Evolutionary conservation across 2,329 filamentous ascomycete species (phyloP).

Genomic region (Metarhizium sp.): DNA sequence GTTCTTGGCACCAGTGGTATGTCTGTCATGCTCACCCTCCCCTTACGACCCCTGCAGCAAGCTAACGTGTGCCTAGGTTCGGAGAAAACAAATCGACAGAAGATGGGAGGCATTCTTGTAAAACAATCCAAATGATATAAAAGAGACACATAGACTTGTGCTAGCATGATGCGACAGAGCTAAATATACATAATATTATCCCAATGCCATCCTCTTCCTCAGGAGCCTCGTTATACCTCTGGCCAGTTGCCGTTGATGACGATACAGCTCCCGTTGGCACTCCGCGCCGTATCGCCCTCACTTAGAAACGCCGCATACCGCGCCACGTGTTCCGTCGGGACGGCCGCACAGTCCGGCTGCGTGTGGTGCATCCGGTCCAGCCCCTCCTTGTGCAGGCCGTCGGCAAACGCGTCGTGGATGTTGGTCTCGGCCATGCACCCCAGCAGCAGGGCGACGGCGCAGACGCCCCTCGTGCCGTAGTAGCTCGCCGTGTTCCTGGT

Average conservation of each 20-base stretch:
- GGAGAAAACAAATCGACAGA: conserved; percentile 59
- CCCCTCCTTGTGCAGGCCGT: conserved; percentile 23
- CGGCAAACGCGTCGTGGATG: conserved; percentile 34
- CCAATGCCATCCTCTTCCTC: neutral
- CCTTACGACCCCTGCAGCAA: neutral
- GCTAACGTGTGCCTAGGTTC: conserved; percentile 36
- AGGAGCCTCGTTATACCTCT: conserved; percentile 12
- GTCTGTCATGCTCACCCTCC: conserved; percentile 20
- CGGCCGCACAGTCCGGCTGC: conserved; percentile 19
- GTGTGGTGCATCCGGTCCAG: conserved; percentile 16
- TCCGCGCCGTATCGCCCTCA: conserved; percentile 17
- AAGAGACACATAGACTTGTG: neutral
- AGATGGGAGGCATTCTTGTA: conserved; percentile 42
- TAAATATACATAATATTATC: too few relatives aligned
- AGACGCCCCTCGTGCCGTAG: conserved; percentile 45
- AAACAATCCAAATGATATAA: neutral
- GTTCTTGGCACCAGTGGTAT: conserved; percentile 77
- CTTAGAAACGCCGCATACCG: conserved; percentile 27
- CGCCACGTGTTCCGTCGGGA: conserved; percentile 27
- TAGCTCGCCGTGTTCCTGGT: conserved; percentile 48
- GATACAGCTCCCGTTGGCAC: conserved; percentile 25
- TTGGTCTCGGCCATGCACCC: conserved; percentile 48
- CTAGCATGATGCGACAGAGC: conserved; percentile 8
- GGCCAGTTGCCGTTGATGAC: conserved; percentile 28
- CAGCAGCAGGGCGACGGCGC: conserved; percentile 36